phyloP scores from a whole-genome alignment of 805 yeast genomes.

The Pichia cabralensis region DNA sequence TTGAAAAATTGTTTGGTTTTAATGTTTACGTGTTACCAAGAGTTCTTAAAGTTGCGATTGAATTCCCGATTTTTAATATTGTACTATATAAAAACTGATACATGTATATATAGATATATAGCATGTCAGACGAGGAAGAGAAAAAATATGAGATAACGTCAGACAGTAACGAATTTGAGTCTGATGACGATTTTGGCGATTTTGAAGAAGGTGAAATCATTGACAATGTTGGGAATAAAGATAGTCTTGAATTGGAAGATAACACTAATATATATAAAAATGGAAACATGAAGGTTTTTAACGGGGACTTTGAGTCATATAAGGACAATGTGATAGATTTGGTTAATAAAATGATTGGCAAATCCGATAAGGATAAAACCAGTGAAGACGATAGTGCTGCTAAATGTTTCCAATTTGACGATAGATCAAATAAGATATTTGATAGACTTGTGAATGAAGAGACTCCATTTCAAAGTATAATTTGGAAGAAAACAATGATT shows the following conservation, averaged over 20 bases:
- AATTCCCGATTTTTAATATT: too few species aligned
- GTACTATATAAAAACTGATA: too few species aligned
- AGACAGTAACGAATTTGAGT: too few species aligned
- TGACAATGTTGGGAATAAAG: not conserved
- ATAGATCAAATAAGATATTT: slow-evolving; percentile 18
- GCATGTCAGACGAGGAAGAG: not conserved
- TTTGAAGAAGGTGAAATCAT: slow-evolving; percentile 14
- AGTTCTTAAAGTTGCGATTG: too few species aligned
- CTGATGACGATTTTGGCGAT: slow-evolving; percentile 17
- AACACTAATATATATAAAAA: not conserved
- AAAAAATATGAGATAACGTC: not conserved
- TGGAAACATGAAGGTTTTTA: not conserved
- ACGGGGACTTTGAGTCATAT: slow-evolving; percentile 6
- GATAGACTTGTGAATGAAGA: slow-evolving; percentile 17
- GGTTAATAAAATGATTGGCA: slow-evolving; percentile 8
- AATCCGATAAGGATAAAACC: slow-evolving; percentile 5
- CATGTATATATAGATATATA: too few species aligned
- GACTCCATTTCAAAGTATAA: slow-evolving; percentile 42
- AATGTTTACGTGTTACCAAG: too few species aligned
- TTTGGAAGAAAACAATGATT: slow-evolving; percentile 61
- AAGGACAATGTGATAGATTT: too few species aligned
- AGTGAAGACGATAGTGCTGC: not conserved
- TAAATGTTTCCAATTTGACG: slow-evolving; percentile 12
- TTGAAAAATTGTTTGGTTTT: too few species aligned
- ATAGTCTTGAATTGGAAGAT: not conserved